Evolutionary conservation across 2,329 filamentous ascomycete species (phyloP).

Genomic region (Dactylella cylindrospora): DNA sequence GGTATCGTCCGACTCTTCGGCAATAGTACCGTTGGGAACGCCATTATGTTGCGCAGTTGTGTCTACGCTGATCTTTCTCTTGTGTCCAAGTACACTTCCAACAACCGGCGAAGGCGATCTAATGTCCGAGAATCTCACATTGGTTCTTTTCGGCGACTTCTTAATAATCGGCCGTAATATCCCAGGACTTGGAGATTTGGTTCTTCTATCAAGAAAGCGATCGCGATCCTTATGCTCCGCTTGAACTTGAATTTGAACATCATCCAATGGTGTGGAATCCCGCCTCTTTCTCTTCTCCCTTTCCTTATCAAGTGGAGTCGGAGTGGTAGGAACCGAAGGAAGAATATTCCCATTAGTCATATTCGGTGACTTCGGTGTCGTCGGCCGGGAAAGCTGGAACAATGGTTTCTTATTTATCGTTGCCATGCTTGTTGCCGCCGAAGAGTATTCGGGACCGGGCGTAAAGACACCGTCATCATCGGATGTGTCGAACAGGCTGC

Average conservation of each 20-base stretch:
- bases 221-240: conserved; percentile 33
- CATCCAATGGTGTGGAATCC: conserved; percentile 28
- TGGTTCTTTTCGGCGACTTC: conserved; percentile 30
- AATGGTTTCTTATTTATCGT: conserved; percentile 16
- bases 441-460: conserved; percentile 37
- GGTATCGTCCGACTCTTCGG: conserved; percentile 23
- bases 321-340: conserved; percentile 3
- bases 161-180: conserved; percentile 32
- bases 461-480: conserved; percentile 40
- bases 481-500: conserved; percentile 31
- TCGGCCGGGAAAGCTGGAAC: conserved; percentile 22
- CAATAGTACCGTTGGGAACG: too few relatives aligned
- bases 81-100: conserved; percentile 8
- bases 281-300: conserved; percentile 39
- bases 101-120: conserved; percentile 2
- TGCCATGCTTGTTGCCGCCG: conserved; percentile 33
- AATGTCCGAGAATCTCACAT: conserved; percentile 23
- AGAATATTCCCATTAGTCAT: conserved; percentile 5
- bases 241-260: conserved; percentile 31
- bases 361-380: conserved; percentile 22
- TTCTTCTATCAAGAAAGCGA: conserved; percentile 9
- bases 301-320: conserved; percentile 11
- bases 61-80: conserved; percentile 26
- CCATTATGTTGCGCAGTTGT: conserved; percentile 11
- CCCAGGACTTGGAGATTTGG: conserved; percentile 32